Evolutionary conservation across 495 filamentous ascomycete genomes (phyloP), one percentile per base, ranked within the genome.

Genomic region (Acidomyces sp.): DNA sequence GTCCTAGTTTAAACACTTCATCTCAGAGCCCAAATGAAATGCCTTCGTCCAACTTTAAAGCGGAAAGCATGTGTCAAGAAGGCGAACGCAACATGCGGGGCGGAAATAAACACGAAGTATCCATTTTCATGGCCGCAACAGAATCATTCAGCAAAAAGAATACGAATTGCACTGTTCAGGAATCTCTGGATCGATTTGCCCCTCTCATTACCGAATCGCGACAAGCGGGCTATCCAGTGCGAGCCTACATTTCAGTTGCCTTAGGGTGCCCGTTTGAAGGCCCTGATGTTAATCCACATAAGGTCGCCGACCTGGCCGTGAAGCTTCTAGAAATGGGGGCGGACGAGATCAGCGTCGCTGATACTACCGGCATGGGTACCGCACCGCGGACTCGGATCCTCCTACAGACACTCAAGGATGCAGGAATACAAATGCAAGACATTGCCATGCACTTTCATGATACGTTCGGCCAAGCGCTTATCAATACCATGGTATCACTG

Each of bases 321-420:
- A 70, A 69, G 13, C 62, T 95, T 22, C 71, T 97, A 6, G 85
- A 93, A 55, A 94, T 94, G 84, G 90, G 90, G 15, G 88, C 82
- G 3, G 86, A 95, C 53, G 85, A 95, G 62, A 87, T 97, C 28
- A 81, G 81, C 6, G 74, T 97, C 3, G 90, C 85, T 0, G 90
- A 97, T 53, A 97, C 90, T 0, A 96, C 90, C 1, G 90, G 90
- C 6, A 93, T 94, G 82, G 90, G 92, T 4, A 96, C 90, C 0
- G 84, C 79, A 16, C 83, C 85, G 0, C 68, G 79, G 17, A 90
- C 82, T 0, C 66, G 71, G 51, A 71, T 77, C 53, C 67, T 92
- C 28, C 60, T 92, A 41, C 64, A 68, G 39, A 74, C 82, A 15
- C 66, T 94, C 53, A 66, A 68, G 17, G 74, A 76, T 3, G 82